phyloP scores from a whole-genome alignment of 2,329 filamentous ascomycete species.

The Ophiognomonia clavigignenti-juglandacearum region DNA sequence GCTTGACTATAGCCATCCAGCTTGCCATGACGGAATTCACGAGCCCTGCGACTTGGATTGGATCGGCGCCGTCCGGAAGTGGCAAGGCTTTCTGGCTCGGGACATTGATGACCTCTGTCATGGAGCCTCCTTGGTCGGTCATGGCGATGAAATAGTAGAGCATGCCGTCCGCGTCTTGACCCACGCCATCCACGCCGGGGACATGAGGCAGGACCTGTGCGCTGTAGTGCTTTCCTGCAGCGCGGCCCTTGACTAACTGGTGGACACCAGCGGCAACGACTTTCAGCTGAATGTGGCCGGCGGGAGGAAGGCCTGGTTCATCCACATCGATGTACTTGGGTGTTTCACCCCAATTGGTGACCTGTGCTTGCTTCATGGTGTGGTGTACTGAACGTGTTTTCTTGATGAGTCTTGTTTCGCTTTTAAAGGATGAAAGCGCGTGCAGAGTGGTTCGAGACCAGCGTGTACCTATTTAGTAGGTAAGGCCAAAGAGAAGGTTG shows the following conservation, averaged over 20 bases:
- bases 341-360: background rate
- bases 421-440: no score
- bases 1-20: slow-evolving; percentile 50
- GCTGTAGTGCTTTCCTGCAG: slow-evolving; percentile 50
- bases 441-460: no score
- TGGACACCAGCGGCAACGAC: slow-evolving; percentile 49
- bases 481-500: no score
- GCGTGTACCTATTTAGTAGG: no score
- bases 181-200: slow-evolving; percentile 8
- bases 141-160: slow-evolving; percentile 3
- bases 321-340: slow-evolving; percentile 1
- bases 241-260: slow-evolving; percentile 47
- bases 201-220: slow-evolving; percentile 41
- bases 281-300: slow-evolving; percentile 39
- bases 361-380: slow-evolving; percentile 5
- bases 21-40: slow-evolving; percentile 51
- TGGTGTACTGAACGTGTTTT: no score
- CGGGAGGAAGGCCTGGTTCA: background rate
- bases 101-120: slow-evolving; percentile 42
- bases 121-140: slow-evolving; percentile 11
- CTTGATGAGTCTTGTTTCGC: no score
- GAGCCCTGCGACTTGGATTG: slow-evolving; percentile 42
- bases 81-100: slow-evolving; percentile 25
- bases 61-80: slow-evolving; percentile 39
- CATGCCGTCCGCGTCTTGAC: background rate